Conservation (phyloP, 257 asterid genomes). For the Solanum microdontum region DNA sequence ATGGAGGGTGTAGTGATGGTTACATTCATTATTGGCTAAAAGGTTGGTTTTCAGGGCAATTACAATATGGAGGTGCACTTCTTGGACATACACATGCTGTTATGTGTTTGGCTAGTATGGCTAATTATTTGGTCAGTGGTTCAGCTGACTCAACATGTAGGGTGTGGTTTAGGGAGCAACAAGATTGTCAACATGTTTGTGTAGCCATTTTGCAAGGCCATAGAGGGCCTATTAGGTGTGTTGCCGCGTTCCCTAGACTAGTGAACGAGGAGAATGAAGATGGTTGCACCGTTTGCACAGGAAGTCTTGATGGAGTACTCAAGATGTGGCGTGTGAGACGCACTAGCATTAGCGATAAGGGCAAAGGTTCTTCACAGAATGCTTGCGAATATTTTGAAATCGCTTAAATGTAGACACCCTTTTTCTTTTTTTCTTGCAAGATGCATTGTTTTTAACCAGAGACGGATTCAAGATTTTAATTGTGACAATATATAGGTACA, state of each 20-base stretch:
- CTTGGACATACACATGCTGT: constrained; percentile 87
- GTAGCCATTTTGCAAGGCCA: constrained; percentile 71
- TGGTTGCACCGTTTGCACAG: constrained; percentile 71
- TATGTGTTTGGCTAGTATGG: constrained; percentile 56
- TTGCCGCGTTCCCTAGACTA: constrained; percentile 27
- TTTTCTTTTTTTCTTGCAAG: background rate
- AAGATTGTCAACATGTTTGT: constrained; percentile 54
- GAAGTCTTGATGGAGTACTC: constrained; percentile 78
- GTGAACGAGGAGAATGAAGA: constrained; percentile 39
- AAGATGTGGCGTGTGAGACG: constrained; percentile 70
- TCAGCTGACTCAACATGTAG: constrained; percentile 73
- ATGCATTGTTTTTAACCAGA: background rate
- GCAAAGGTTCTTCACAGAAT: constrained; percentile 14
- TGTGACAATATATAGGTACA: background rate
- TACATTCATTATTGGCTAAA: constrained; percentile 81
- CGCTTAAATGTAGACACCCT: constrained; percentile 6
- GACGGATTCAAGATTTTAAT: background rate
- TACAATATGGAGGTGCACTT: constrained; percentile 84
- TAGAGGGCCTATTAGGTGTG: constrained; percentile 76
- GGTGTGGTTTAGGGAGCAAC: constrained; percentile 55
- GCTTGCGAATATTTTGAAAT: constrained; percentile 63
- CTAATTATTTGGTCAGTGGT: constrained; percentile 51
- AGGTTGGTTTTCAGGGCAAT: constrained; percentile 86
- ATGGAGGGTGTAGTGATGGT: constrained; percentile 92
- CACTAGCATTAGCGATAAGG: background rate